A percentile compares a stretch with the other conserved stretches of the same genome.
Conservation (phyloP, 305 asterid genomes). For the Petunia hybrid region DNA sequence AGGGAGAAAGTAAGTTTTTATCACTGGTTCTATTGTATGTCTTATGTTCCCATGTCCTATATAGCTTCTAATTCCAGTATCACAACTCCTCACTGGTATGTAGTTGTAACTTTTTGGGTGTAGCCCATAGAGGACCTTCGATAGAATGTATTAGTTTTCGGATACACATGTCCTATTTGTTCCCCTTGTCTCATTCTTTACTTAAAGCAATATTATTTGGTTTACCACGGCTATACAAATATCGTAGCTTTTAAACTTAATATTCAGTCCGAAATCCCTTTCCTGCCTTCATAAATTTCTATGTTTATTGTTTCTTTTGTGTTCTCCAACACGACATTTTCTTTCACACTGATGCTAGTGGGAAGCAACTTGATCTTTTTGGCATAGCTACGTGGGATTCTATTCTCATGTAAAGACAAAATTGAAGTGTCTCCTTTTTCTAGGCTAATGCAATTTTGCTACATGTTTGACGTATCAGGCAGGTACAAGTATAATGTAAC, state of each 20-base stretch:
- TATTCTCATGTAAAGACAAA: conserved; percentile 16
- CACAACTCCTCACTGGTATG: conserved; percentile 1
- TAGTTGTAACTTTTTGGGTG: not conserved
- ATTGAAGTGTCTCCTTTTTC: conserved; percentile 11
- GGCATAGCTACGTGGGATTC: not conserved
- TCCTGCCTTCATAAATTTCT: not conserved
- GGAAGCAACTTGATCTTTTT: not conserved
- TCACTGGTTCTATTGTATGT: not conserved
- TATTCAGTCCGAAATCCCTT: not conserved
- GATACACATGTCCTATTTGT: conserved; percentile 10
- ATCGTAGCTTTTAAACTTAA: not conserved
- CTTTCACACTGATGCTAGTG: not conserved
- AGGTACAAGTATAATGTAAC: conserved; percentile 1
- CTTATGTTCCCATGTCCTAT: not conserved
- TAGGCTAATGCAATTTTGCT: not conserved
- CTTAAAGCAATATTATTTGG: not conserved
- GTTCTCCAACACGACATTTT: not conserved
- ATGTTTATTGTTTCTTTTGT: not conserved
- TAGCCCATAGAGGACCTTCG: conserved; percentile 8
- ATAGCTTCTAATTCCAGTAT: conserved; percentile 18
- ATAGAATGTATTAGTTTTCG: not conserved
- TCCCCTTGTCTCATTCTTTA: not conserved
- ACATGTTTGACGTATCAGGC: not conserved
- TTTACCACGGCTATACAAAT: not conserved
- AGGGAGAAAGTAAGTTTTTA: conserved; percentile 77